Evolutionary conservation across 1,284 basidiomycete species (phyloP), one percentile per base, ranked within the genome.

Genomic region (Coriolopsis trogii): DNA sequence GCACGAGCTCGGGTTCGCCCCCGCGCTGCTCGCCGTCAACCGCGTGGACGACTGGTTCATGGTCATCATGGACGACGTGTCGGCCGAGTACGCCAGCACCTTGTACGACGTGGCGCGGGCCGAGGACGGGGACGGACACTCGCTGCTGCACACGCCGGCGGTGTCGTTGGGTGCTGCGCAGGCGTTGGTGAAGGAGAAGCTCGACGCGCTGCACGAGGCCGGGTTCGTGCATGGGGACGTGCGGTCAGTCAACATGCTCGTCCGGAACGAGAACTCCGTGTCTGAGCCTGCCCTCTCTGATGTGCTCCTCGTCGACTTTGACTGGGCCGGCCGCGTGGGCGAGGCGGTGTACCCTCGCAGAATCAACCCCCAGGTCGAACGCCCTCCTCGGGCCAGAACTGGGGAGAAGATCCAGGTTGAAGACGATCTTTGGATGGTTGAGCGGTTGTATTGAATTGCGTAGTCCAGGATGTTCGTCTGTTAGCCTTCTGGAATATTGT

Each of bases 51-150:
- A 40, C 30, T 56, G 57, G 57, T 30, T 34, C 12, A 53, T 55
- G 56, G 25, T 55, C 36, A 50, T 56, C 25, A 59, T 59, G 57
- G 53, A 50, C 13, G 49, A 48, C 46, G 28, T 28, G 18, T 49
- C 57, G 2, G 39, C 16, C 13, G 50, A 44, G n/a, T 59, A 53
- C 41, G 34, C 46, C n/a, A 41, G 31, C 34, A 46, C 42, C 6
- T n/a, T 37, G 34, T 37, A 25, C 23, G 43, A 45, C 16, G 13
- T 45, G 18, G 29, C 7, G 43, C 10, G 12, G 2, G 10, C n/a
- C n/a, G 1, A 15, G 21, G n/a, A 3, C 4, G 28, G 8, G 28
- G 28, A 30, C 8, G n/a, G n/a, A n/a, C n/a, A n/a, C n/a, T n/a
- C n/a, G n/a, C n/a, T n/a, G n/a, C n/a, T n/a, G n/a, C n/a, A n/a